Percentiles rank a stretch among this genome's conserved stretches.
Evolutionary conservation across 2,329 filamentous ascomycete genomes (phyloP).

Genomic region (Pseudocercospora cruenta): DNA sequence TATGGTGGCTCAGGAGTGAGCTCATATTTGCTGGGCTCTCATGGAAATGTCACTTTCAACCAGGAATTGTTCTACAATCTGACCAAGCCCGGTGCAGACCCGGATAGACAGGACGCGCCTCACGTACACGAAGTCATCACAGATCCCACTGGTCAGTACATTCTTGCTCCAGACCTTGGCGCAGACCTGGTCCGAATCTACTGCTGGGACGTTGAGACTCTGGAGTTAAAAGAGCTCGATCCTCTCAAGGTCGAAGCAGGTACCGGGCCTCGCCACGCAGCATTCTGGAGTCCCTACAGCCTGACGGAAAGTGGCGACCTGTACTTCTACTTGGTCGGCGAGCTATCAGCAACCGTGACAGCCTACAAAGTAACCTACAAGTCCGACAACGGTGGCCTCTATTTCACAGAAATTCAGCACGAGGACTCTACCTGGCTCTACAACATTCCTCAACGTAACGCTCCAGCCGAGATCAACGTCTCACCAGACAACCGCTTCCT

Average conservation of each 20-base stretch:
- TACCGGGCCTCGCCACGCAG: slow-evolving; percentile 42
- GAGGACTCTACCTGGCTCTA: slow-evolving; percentile 53
- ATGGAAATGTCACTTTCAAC: slow-evolving; percentile 47
- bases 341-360: slow-evolving; percentile 55
- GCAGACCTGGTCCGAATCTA: slow-evolving; percentile 44
- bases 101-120: slow-evolving; percentile 40
- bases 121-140: slow-evolving; percentile 43
- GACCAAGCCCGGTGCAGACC: slow-evolving; percentile 33
- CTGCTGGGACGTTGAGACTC: slow-evolving; percentile 31
- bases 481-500: slow-evolving; percentile 60
- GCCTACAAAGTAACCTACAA: slow-evolving; percentile 54
- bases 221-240: slow-evolving; percentile 32
- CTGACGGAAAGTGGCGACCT: slow-evolving; percentile 31
- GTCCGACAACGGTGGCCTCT: slow-evolving; percentile 47
- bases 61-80: slow-evolving; percentile 38
- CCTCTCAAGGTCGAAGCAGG: slow-evolving; percentile 36
- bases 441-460: slow-evolving; percentile 51
- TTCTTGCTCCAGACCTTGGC: slow-evolving; percentile 44
- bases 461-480: slow-evolving; percentile 60
- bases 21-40: slow-evolving; percentile 54
- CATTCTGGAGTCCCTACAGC: slow-evolving; percentile 40
- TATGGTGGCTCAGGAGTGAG: slow-evolving; percentile 46
- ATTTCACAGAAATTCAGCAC: slow-evolving; percentile 49
- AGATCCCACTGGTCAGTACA: slow-evolving; percentile 44
- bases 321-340: slow-evolving; percentile 49